Conservation (phyloP, 306 rosid species). For the Trichosanthes truncata region DNA sequence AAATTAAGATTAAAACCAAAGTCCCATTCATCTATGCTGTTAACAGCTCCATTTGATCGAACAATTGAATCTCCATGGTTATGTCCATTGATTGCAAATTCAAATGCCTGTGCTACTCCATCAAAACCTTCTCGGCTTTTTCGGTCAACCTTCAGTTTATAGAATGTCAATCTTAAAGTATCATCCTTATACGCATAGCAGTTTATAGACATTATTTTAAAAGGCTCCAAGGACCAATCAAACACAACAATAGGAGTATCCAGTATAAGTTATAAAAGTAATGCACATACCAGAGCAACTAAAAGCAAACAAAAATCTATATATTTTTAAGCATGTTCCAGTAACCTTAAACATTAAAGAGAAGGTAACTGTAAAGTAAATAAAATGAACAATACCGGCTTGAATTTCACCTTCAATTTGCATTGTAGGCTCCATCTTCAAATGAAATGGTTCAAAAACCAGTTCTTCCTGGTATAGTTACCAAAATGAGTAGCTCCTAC, state of each 20-base stretch:
- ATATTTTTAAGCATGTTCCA: not conserved
- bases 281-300: not conserved
- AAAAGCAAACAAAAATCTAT: not conserved
- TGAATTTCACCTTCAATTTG: conserved; percentile 11
- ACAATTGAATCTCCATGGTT: conserved; percentile 20
- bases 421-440: conserved; percentile 11
- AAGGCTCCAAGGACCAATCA: not conserved
- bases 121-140: conserved; percentile 18
- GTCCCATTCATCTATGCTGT: conserved; percentile 32
- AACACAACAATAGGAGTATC: not conserved
- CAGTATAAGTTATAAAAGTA: not conserved
- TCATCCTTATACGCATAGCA: not conserved
- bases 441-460: conserved; percentile 18
- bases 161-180: conserved; percentile 19
- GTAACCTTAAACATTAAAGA: not conserved
- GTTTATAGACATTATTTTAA: not conserved
- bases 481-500: not conserved
- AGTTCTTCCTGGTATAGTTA: conserved; percentile 19
- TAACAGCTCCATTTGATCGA: conserved; percentile 31
- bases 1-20: conserved; percentile 42
- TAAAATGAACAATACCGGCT: conserved; percentile 29
- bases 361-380: conserved; percentile 10
- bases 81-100: conserved; percentile 18
- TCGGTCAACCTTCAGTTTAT: conserved; percentile 31
- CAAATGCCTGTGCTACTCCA: conserved; percentile 18